These are phyloP conservation scores for Blepharisma stoltei DNA, from an alignment of 73 alveolate species.

Conservation along the genomic window DNA sequence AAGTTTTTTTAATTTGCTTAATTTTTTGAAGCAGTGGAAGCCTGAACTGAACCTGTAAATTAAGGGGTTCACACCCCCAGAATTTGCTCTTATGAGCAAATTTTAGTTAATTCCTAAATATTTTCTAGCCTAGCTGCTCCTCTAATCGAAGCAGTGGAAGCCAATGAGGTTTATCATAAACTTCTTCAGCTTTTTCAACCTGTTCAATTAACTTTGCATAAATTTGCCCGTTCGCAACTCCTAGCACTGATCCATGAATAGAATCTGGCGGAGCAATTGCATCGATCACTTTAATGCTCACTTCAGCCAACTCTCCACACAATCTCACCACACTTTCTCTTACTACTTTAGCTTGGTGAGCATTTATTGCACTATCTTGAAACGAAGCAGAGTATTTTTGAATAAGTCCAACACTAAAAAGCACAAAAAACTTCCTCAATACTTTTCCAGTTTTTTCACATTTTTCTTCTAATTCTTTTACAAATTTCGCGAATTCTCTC, in stretches of 20 bases:
- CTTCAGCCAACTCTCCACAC: not conserved
- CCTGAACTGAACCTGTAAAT: not conserved
- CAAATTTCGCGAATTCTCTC: slow-evolving; percentile 1
- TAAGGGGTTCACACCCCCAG: too few species aligned
- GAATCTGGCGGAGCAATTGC: slow-evolving; percentile 56
- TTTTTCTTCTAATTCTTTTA: not conserved
- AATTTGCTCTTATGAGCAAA: too few species aligned
- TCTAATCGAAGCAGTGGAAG: too few species aligned
- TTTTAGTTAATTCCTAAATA: too few species aligned
- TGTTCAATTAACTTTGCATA: slow-evolving; percentile 6
- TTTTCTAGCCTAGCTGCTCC: too few species aligned
- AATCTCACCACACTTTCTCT: not conserved
- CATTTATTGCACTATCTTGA: not conserved
- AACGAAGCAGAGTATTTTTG: not conserved
- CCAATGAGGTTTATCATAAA: slow-evolving; percentile 2
- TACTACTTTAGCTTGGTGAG: not conserved
- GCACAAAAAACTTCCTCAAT: not conserved
- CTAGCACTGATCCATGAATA: slow-evolving; percentile 40
- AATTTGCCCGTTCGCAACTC: slow-evolving; percentile 50
- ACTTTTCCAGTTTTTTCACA: not conserved
- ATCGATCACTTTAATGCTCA: slow-evolving; percentile 32
- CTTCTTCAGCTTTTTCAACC: not conserved
- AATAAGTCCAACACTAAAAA: not conserved
- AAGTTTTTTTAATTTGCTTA: too few species aligned
- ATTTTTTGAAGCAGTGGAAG: not conserved